phyloP scores from a whole-genome alignment of 257 asterid species.

The Solanum tacnaense region DNA sequence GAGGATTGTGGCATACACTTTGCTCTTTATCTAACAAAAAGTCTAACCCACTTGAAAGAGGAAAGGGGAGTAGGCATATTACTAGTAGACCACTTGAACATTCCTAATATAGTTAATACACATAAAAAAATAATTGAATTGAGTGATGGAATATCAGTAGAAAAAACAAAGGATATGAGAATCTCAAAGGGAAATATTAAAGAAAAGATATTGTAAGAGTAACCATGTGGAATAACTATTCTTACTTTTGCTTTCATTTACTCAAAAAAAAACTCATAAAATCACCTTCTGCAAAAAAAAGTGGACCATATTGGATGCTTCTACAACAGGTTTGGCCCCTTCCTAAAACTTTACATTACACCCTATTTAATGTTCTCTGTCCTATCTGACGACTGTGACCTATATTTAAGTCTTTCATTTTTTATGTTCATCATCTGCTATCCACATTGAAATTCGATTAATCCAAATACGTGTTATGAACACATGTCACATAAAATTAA shows the following conservation, averaged over 20 bases:
- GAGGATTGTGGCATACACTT: neutral
- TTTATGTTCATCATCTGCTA: fast-evolving
- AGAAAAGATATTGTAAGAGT: conserved; percentile 4
- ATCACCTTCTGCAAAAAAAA: neutral
- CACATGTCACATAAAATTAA: neutral
- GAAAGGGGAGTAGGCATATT: neutral
- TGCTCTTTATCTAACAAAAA: neutral
- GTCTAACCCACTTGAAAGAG: neutral
- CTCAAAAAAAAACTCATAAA: neutral
- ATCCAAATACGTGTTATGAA: fast-evolving
- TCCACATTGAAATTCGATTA: neutral
- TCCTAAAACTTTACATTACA: neutral
- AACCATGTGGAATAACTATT: conserved; percentile 18
- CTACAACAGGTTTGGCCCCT: neutral
- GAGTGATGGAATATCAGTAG: neutral
- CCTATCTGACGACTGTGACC: neutral
- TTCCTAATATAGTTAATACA: neutral
- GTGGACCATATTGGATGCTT: conserved; percentile 23
- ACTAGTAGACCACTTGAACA: neutral
- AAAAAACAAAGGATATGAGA: neutral
- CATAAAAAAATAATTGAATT: neutral
- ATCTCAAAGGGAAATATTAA: neutral
- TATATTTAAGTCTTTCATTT: neutral
- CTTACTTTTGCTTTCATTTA: neutral
- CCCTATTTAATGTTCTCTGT: neutral